Evolutionary conservation across 202 grass and related monocot genomes (phyloP).

Genomic region (Panicum hallii): DNA sequence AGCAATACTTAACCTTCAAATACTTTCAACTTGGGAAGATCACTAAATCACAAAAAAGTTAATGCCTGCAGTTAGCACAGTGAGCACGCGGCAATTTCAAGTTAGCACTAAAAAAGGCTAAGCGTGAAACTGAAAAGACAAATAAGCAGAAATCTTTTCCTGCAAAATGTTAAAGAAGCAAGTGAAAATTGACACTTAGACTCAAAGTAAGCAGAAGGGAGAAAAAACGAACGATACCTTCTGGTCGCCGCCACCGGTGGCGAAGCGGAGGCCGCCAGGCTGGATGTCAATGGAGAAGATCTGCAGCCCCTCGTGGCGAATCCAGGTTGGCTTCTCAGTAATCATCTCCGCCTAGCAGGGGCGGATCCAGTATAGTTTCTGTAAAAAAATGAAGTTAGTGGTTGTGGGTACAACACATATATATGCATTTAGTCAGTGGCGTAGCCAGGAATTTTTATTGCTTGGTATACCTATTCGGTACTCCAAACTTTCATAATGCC

Average conservation of each 20-base stretch:
- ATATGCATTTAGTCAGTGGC: not conserved
- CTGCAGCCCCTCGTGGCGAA: constrained; percentile 90
- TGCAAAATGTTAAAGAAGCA: not conserved
- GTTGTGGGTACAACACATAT: too few relatives aligned
- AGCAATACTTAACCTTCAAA: not conserved
- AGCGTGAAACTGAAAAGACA: not conserved
- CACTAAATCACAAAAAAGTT: constrained; percentile 9
- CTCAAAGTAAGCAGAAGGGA: constrained; percentile 6
- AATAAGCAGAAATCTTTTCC: not conserved
- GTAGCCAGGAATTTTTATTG: not conserved
- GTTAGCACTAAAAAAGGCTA: not conserved
- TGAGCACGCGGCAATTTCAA: not conserved
- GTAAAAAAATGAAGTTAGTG: not conserved
- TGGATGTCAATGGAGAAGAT: constrained; percentile 99
- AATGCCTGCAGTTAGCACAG: not conserved
- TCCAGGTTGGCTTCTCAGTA: constrained; percentile 86
- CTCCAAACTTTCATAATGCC: not conserved
- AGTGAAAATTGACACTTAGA: not conserved
- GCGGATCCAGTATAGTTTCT: not conserved
- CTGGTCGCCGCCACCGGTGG: constrained; percentile 94
- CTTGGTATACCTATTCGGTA: not conserved
- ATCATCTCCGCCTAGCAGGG: constrained; percentile 60
- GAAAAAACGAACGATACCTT: constrained; percentile 53
- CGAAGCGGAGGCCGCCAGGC: constrained; percentile 69
- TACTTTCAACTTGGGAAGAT: not conserved